A percentile compares a stretch with the other conserved stretches of the same genome.
Evolutionary conservation across 2,329 filamentous ascomycete species (phyloP).

Genomic region (Colletotrichum liaoningense): DNA sequence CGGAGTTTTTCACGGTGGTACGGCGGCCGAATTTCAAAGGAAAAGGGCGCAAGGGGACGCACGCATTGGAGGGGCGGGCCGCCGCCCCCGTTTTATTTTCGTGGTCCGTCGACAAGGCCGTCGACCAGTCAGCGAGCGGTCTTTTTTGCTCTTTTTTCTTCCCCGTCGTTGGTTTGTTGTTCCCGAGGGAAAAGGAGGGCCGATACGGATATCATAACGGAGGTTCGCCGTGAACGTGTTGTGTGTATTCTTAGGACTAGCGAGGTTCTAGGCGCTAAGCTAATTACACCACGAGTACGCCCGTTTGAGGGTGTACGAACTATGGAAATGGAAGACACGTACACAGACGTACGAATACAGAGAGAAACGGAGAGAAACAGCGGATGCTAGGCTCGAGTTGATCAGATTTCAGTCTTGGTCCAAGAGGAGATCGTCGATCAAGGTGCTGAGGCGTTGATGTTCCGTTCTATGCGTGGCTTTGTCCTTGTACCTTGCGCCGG

Average conservation of each 20-base stretch:
- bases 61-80: neutral
- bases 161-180: neutral
- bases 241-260: neutral
- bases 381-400: neutral
- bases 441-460: neutral
- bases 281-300: neutral
- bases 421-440: neutral
- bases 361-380: neutral
- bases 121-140: neutral
- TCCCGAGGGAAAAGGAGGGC: neutral
- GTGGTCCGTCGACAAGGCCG: neutral
- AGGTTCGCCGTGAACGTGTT: neutral
- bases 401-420: neutral
- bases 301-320: neutral
- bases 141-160: neutral
- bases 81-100: constrained; percentile 2
- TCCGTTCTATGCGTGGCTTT: neutral
- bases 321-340: neutral
- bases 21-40: constrained; percentile 22
- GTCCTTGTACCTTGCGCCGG: neutral
- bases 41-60: neutral
- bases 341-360: neutral
- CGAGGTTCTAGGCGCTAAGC: neutral
- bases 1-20: constrained; percentile 31
- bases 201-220: neutral